These are phyloP conservation scores for Echium plantagineum DNA, from an alignment of 257 asterid species.

Conservation along the genomic window DNA sequence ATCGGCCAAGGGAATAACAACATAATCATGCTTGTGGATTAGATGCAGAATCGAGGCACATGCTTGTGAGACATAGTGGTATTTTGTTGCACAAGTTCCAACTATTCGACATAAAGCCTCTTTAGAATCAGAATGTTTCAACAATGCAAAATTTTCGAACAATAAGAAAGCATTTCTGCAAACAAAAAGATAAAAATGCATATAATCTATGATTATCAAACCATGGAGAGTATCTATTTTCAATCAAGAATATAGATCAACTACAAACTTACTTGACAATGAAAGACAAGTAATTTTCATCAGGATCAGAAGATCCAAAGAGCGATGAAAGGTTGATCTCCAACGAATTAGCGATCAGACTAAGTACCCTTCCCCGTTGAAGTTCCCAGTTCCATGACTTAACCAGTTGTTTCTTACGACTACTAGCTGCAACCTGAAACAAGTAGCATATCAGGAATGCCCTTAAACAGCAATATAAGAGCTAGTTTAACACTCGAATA, in stretches of 20 bases:
- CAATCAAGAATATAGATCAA: background rate
- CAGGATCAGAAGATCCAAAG: constrained; percentile 82
- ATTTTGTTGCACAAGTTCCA: constrained; percentile 86
- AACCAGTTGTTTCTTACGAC: constrained; percentile 50
- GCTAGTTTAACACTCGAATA: background rate
- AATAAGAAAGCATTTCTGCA: constrained; percentile 62
- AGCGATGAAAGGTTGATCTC: constrained; percentile 78
- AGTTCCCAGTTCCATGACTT: constrained; percentile 85
- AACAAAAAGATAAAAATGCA: constrained; percentile 11
- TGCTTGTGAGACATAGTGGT: constrained; percentile 65
- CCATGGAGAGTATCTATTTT: background rate
- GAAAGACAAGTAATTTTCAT: constrained; percentile 85
- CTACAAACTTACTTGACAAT: constrained; percentile 55
- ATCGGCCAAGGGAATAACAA: constrained; percentile 69
- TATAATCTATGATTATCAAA: constrained; percentile 1
- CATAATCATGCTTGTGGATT: constrained; percentile 81
- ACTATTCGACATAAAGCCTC: constrained; percentile 78
- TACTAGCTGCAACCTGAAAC: constrained; percentile 50
- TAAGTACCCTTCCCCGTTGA: constrained; percentile 66
- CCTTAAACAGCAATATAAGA: background rate
- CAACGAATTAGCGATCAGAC: constrained; percentile 70
- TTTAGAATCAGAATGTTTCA: constrained; percentile 67
- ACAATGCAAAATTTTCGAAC: constrained; percentile 62
- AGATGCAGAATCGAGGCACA: constrained; percentile 88
- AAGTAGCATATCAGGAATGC: background rate